Evolutionary conservation across 768 basidiomycete genomes (phyloP), one percentile per base, ranked within the genome.

Genomic region (Russula lepida): DNA sequence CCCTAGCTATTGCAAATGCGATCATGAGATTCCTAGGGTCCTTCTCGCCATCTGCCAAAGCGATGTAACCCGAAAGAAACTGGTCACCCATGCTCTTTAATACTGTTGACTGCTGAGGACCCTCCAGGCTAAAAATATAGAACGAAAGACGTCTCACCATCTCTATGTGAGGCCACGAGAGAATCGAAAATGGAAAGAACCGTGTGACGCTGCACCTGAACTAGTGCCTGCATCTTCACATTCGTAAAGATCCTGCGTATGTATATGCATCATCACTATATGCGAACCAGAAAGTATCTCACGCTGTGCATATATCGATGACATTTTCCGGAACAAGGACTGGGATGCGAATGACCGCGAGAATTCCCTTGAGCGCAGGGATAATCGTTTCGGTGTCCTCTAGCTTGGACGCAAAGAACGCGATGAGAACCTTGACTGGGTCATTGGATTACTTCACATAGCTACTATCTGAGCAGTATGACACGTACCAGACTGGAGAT

Each of bases 21-120:
- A 95, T 68, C 65, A 97, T 77, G 8, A 99, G 78, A 73, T 98
- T 99, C 19, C 97, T 80, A 32, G 97, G 97, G 70, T 99, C 97
- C 69, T 98, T 98, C 74, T 99, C 97, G 17, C 94, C 95, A 59
- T 97, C 90, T 4, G 85, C 93, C n/a, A 98, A 74, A 52, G 71
- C 69, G 32, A 88, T 80, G 71, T 98, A 99, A 25, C 84, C 82
- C 7, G 76, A 74, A 25, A 98, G 63, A 71, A 98, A 98, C 8
- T 76, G 79, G 27, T 82, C 77, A 1, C 86, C 87, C 79, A 91
- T 81, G 6, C 70, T 74, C 71, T 88, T 88, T 23, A 98, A 73
- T 35, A 82, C 92, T 87, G 63, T 21, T 37, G 9, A 59, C 35
- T 68, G 57, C 7, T 43, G 64, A 51, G 44, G 64, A 59, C 58